Base-by-base conservation (phyloP, 192 early-diverging fungal genomes). In the Thoreauomyces humboldtii region DNA sequence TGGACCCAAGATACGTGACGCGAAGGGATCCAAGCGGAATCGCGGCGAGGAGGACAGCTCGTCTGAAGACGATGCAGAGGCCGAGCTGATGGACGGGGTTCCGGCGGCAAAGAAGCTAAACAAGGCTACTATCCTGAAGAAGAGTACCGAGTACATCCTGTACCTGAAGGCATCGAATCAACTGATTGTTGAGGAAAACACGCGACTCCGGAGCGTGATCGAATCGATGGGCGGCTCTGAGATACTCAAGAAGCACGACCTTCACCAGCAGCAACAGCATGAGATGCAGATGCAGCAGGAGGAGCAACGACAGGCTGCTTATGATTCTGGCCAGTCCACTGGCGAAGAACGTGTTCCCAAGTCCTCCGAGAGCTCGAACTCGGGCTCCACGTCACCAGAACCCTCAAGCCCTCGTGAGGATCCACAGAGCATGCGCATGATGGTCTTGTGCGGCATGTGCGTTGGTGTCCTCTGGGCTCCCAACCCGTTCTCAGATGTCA, bases 61-160 rank as follows among this genome's bases (percentile, higher is more conserved):
- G 2, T 74, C 73, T 48, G 82, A 79, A n/a, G 81, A 85, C 4
- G 83, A 83, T 2, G 80, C 80, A 1, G 81, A 79, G 21, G 81
- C 78, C 45, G 61, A 71, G 33, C 41, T 76, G 9, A 72, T 78
- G 15, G 93, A 95, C 55, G 93, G 93, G 27, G 88, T 95, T 21
- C 79, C 88, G 1, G 89, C 84, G 4, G 92, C 92, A 0, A 91
- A 83, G 14, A 91, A 93, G 53, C 78, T 93, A 21, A 95, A 98
- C 81, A 98, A 98, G 72, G 95, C 93, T 4, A 96, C 94, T 4
- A 90, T 98, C 42, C 61, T 98, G 58, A 78, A 86, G 31, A 95
- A 95, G 57, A 87, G 92, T 0, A 94, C 94, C 0, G 93, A 98
- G 73, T 96, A 98, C 73, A 95, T 98, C 44, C 33, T 72, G 32